A percentile compares a stretch with the other conserved stretches of the same genome.
Conservation (phyloP, 129 eudicot genomes). For the Chrysanthemum seticuspe region DNA sequence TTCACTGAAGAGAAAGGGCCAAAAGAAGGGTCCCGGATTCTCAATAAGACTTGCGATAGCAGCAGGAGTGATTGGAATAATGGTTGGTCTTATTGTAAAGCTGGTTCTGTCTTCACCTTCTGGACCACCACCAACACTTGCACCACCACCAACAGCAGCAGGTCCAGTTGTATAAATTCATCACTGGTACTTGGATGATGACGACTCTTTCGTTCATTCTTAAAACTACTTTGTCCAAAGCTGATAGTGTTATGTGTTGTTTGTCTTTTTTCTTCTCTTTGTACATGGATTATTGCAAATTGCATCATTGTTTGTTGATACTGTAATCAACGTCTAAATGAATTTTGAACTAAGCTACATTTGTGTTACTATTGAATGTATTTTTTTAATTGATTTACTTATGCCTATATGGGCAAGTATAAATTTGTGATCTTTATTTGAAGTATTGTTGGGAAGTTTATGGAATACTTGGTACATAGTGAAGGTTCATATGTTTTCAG, state of each 20-base stretch:
- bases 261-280: slow-evolving; percentile 19
- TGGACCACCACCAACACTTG: slow-evolving; percentile 5
- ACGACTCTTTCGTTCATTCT: slow-evolving; percentile 29
- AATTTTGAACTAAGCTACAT: background rate
- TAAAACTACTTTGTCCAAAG: slow-evolving; percentile 23
- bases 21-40: slow-evolving; percentile 45
- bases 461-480: background rate
- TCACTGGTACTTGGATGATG: background rate
- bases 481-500: background rate
- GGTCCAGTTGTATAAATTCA: slow-evolving; percentile 25
- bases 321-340: slow-evolving; percentile 17
- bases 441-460: slow-evolving; percentile 3
- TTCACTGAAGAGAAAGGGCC: slow-evolving; percentile 49
- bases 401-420: background rate
- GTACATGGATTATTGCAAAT: slow-evolving; percentile 39
- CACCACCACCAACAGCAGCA: slow-evolving; percentile 42
- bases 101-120: slow-evolving; percentile 49
- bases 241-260: slow-evolving; percentile 24
- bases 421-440: background rate
- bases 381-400: background rate
- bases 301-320: slow-evolving; percentile 28
- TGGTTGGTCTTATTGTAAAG: slow-evolving; percentile 62
- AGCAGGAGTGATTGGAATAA: slow-evolving; percentile 67
- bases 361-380: background rate
- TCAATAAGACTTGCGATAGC: slow-evolving; percentile 57